Conservation (phyloP, 2,329 filamentous ascomycete species). For the Aureobasidium uvarum region DNA sequence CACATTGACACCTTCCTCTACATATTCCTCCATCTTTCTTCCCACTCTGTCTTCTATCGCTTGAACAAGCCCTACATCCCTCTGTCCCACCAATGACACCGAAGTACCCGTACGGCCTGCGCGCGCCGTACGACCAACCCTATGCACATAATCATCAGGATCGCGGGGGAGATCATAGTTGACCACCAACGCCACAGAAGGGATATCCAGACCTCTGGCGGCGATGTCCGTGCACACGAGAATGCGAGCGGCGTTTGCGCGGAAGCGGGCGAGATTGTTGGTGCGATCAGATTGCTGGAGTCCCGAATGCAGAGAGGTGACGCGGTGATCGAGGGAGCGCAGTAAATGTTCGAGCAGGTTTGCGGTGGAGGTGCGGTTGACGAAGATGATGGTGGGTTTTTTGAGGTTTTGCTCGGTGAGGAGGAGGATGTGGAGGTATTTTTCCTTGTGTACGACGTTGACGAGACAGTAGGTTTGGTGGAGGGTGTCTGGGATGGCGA, state of each 20-base stretch:
- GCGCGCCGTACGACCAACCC: conserved; percentile 60
- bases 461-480: conserved; percentile 83
- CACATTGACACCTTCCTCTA: conserved; percentile 89
- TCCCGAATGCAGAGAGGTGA: conserved; percentile 85
- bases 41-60: conserved; percentile 85
- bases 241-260: conserved; percentile 81
- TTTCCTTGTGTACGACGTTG: conserved; percentile 84
- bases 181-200: conserved; percentile 82
- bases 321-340: conserved; percentile 79
- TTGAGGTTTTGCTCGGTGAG: conserved; percentile 70
- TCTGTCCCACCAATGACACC: conserved; percentile 82
- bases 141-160: conserved; percentile 95
- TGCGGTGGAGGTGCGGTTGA: conserved; percentile 86
- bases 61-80: conserved; percentile 86
- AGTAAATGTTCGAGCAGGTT: conserved; percentile 86
- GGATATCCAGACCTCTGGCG: conserved; percentile 90
- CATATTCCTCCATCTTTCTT: conserved; percentile 75
- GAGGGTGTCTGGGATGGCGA: conserved; percentile 77
- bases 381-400: conserved; percentile 87
- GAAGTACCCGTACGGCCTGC: too few relatives aligned
- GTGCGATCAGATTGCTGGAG: conserved; percentile 82
- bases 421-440: conserved; percentile 87
- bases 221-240: conserved; percentile 95
- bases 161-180: conserved; percentile 97
- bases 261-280: conserved; percentile 86